These are phyloP conservation scores for Kwoniella shivajii DNA, from an alignment of 1,284 basidiomycete species.

Conservation along the genomic window DNA sequence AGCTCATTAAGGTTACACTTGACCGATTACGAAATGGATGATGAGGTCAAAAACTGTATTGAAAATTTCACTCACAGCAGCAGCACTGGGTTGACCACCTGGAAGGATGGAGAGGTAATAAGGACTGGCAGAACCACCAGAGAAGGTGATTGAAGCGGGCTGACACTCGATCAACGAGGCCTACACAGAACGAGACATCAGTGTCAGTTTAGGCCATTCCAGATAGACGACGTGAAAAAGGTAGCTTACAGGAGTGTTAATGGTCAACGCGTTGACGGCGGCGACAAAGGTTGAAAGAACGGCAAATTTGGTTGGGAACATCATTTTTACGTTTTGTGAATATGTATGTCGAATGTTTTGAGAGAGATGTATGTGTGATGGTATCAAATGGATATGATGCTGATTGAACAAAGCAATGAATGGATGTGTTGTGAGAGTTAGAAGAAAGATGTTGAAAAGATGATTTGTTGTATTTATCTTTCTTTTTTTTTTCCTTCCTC, in stretches of 20 bases:
- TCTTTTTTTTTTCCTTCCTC: no score
- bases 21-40: neutral
- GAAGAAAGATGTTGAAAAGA: no score
- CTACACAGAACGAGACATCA: slow-evolving; percentile 17
- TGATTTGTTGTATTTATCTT: no score
- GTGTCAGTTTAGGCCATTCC: neutral
- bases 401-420: no score
- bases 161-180: slow-evolving; percentile 47
- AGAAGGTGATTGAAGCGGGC: slow-evolving; percentile 59
- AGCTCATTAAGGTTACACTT: neutral
- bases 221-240: neutral
- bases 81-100: slow-evolving; percentile 64
- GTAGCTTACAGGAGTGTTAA: slow-evolving; percentile 63
- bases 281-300: slow-evolving; percentile 56
- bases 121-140: slow-evolving; percentile 59
- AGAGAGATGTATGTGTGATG: neutral
- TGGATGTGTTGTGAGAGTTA: no score
- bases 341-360: neutral
- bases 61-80: slow-evolving; percentile 58
- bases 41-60: neutral
- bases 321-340: slow-evolving; percentile 7
- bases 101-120: slow-evolving; percentile 70
- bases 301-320: slow-evolving; percentile 34
- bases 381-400: no score
- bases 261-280: slow-evolving; percentile 57